Conservation (phyloP, 208 protist genomes). For the Crithidia acanthocephali region DNA sequence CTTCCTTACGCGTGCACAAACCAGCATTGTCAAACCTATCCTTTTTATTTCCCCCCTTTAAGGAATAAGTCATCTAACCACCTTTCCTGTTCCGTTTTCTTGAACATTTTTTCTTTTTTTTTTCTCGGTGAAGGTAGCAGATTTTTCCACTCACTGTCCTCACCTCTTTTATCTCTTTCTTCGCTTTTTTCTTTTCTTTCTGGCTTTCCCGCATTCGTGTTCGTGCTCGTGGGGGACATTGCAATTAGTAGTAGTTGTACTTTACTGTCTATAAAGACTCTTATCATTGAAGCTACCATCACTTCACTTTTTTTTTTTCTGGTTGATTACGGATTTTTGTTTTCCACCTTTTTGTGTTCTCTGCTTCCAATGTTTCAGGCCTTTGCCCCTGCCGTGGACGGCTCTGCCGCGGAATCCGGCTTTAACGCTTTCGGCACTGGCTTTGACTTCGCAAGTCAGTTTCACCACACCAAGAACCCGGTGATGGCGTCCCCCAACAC, state of each 20-base stretch:
- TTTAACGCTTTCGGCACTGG: slow-evolving; percentile 6
- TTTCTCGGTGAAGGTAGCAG: neutral
- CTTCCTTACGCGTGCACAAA: neutral
- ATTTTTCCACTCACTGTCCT: no score
- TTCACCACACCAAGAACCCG: neutral
- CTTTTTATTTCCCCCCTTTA: neutral
- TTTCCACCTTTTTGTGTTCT: no score
- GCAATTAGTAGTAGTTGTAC: no score
- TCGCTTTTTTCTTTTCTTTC: neutral
- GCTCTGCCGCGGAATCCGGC: neutral
- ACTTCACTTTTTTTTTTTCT: no score
- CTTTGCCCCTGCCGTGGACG: neutral
- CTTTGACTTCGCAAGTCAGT: slow-evolving; percentile 1
- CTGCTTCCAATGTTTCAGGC: slow-evolving; percentile 1
- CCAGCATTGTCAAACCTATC: neutral
- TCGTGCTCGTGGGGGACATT: neutral
- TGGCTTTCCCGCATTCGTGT: neutral
- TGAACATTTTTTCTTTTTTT: slow-evolving; percentile 12
- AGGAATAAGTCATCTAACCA: neutral
- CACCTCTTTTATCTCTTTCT: neutral
- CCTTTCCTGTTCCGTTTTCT: slow-evolving; percentile 5
- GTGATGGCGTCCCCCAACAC: slow-evolving; percentile 11
- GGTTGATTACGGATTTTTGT: no score
- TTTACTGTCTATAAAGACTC: no score
- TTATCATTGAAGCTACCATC: no score